Conservation (phyloP, 257 asterid genomes). For the Ballota nigra region DNA sequence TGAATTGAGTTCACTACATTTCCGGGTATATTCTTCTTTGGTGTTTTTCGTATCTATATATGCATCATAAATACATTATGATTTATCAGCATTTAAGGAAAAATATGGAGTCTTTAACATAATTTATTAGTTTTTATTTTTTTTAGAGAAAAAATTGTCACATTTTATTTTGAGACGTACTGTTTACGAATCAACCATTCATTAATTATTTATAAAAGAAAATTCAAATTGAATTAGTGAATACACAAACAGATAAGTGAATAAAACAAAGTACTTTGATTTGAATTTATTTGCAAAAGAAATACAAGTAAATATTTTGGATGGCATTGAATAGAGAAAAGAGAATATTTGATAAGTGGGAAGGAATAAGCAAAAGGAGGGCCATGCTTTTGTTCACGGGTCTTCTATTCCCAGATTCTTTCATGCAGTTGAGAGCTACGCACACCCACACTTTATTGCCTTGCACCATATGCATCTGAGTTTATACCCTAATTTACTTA, state of each 20-base stretch:
- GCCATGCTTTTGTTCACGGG: constrained; percentile 36
- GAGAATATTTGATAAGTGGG: constrained; percentile 27
- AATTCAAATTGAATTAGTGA: background rate
- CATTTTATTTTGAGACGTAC: no score
- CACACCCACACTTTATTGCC: background rate
- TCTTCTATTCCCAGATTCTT: constrained; percentile 39
- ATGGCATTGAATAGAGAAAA: constrained; percentile 22
- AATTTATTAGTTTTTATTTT: no score
- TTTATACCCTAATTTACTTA: background rate
- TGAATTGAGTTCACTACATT: no score
- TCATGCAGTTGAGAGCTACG: constrained; percentile 16
- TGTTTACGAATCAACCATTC: no score
- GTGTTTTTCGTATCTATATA: no score
- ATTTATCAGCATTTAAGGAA: no score
- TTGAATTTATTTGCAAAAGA: background rate
- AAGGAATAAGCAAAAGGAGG: constrained; percentile 28
- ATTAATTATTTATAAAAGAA: no score
- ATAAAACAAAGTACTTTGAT: no score
- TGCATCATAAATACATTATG: no score
- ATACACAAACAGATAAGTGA: background rate
- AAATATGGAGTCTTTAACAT: background rate
- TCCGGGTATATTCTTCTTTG: no score
- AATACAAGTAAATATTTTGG: constrained; percentile 5
- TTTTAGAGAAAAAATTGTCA: background rate
- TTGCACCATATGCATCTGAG: background rate